Conservation (phyloP, 2,329 filamentous ascomycete genomes). For the Sporothrix humicola region DNA sequence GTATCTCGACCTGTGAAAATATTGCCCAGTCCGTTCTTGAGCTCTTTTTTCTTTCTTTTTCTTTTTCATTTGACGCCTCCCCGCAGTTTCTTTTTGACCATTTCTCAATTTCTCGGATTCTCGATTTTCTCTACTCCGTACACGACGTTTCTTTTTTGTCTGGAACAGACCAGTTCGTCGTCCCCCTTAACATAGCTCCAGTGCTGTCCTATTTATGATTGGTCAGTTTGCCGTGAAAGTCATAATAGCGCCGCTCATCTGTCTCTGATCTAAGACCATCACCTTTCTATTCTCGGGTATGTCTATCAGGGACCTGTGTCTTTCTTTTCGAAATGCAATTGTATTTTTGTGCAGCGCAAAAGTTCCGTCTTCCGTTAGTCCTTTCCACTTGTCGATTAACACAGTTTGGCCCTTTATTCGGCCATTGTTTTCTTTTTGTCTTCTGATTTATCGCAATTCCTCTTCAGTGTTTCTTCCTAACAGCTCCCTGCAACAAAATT, state of each 20-base stretch:
- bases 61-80: neutral
- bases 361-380: neutral
- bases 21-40: neutral
- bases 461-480: neutral
- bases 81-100: neutral
- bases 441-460: neutral
- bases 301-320: neutral
- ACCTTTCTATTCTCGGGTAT: neutral
- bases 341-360: neutral
- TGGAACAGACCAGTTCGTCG: neutral
- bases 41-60: conserved; percentile 3
- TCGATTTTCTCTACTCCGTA: neutral
- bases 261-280: neutral
- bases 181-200: neutral
- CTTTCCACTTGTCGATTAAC: neutral
- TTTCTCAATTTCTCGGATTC: too few species aligned
- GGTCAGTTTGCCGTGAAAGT: neutral
- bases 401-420: neutral
- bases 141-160: conserved; percentile 16
- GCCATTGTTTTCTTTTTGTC: neutral
- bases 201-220: neutral
- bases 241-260: neutral
- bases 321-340: neutral
- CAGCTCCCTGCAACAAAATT: neutral
- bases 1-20: neutral